A percentile compares a stretch with the other conserved stretches of the same genome.
phyloP scores from a whole-genome alignment of 2,329 filamentous ascomycete genomes.

The Anthostomella pinea region DNA sequence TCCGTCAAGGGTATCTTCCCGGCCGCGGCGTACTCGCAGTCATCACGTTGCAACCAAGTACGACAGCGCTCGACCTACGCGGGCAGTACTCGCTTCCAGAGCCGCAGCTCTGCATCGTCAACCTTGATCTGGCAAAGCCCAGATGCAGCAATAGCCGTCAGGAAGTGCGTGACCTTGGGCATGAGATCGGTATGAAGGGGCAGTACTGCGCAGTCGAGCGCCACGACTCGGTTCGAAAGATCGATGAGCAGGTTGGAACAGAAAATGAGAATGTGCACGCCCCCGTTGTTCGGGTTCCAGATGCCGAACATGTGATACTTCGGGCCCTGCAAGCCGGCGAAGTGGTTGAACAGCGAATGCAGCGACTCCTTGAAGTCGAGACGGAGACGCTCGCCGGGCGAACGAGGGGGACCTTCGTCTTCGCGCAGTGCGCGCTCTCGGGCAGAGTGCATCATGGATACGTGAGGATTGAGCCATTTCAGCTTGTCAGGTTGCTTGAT shows the following conservation, averaged over 20 bases:
- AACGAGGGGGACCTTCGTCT: slow-evolving; percentile 3
- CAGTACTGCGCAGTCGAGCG: slow-evolving; percentile 46
- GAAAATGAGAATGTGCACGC: slow-evolving; percentile 29
- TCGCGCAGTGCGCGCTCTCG: slow-evolving; percentile 5
- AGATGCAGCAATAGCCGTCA: slow-evolving; percentile 34
- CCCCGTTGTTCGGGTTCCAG: slow-evolving; percentile 30
- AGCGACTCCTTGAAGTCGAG: slow-evolving; percentile 48
- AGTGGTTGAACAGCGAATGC: slow-evolving; percentile 44
- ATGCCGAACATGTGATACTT: slow-evolving; percentile 43
- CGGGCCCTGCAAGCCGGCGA: slow-evolving; percentile 41
- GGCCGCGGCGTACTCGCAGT: slow-evolving; percentile 40
- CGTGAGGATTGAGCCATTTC: slow-evolving; percentile 1
- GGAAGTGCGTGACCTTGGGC: slow-evolving; percentile 33
- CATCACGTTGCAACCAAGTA: slow-evolving; percentile 39
- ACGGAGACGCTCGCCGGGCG: slow-evolving; percentile 30
- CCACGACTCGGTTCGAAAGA: slow-evolving; percentile 36
- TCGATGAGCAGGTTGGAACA: slow-evolving; percentile 45
- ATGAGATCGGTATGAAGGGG: slow-evolving; percentile 38
- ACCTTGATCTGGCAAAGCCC: slow-evolving; percentile 36
- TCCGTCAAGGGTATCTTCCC: slow-evolving; percentile 37
- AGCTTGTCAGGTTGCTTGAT: slow-evolving; percentile 2
- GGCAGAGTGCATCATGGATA: slow-evolving; percentile 14
- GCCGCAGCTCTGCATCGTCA: slow-evolving; percentile 52
- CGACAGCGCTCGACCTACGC: slow-evolving; percentile 46
- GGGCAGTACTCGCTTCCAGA: slow-evolving; percentile 46